Evolutionary conservation across 306 rosid genomes (phyloP).

Genomic region (Casuarina equisetifolia): DNA sequence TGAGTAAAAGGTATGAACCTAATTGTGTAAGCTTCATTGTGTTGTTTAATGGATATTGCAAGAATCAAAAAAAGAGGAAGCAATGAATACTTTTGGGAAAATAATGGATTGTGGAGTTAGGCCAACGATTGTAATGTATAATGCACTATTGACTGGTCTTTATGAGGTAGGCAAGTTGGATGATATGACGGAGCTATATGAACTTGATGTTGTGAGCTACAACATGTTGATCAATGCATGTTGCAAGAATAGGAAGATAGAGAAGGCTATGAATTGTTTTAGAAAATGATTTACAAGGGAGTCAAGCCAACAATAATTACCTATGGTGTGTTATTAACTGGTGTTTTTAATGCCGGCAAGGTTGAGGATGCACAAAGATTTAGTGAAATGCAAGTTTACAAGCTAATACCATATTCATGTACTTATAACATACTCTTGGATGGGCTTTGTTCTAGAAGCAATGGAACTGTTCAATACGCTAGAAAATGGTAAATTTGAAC

Average conservation of each 20-base stretch:
- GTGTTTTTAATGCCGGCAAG: slow-evolving; percentile 37
- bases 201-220: too few species aligned
- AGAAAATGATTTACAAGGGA: slow-evolving; percentile 32
- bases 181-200: too few species aligned
- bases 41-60: slow-evolving; percentile 45
- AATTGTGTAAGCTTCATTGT: slow-evolving; percentile 28
- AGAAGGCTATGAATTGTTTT: slow-evolving; percentile 14
- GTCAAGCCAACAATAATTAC: slow-evolving; percentile 31
- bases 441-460: slow-evolving; percentile 50
- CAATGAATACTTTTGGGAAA: background rate
- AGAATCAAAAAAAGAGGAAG: slow-evolving; percentile 34
- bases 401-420: slow-evolving; percentile 19
- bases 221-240: too few species aligned
- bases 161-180: too few species aligned
- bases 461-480: slow-evolving; percentile 32
- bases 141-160: too few species aligned
- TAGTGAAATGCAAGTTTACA: slow-evolving; percentile 35
- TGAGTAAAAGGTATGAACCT: slow-evolving; percentile 32
- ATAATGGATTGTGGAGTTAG: too few species aligned
- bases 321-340: slow-evolving; percentile 28
- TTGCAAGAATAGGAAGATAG: too few species aligned
- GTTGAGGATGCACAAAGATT: slow-evolving; percentile 38
- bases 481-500: slow-evolving; percentile 23
- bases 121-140: too few species aligned
- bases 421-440: slow-evolving; percentile 28